Conservation (phyloP, 2,329 filamentous ascomycete genomes). For the Fusarium mundagurra region DNA sequence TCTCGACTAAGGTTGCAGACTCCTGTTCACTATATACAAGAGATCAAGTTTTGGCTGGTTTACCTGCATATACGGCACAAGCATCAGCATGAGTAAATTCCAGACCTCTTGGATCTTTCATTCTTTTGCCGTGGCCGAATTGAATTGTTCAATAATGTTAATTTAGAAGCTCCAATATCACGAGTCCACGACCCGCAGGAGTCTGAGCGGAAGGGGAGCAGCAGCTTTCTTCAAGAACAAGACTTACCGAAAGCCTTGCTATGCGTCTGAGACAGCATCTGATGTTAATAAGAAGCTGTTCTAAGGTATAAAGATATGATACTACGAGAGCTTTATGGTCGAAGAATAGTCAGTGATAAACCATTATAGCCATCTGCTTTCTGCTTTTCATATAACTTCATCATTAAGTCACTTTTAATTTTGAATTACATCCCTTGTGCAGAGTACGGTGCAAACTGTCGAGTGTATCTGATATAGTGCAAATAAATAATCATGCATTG, state of each 20-base stretch:
- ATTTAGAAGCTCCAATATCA: background rate
- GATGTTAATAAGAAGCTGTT: too few relatives aligned
- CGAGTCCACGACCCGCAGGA: background rate
- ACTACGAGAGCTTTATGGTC: too few relatives aligned
- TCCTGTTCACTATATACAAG: background rate
- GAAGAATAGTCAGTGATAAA: background rate
- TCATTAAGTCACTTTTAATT: background rate
- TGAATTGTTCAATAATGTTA: background rate
- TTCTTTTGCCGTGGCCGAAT: background rate
- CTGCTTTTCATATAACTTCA: background rate
- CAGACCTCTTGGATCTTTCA: background rate
- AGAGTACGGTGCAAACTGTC: background rate
- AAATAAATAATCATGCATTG: background rate
- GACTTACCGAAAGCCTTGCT: background rate
- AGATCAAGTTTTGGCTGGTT: background rate
- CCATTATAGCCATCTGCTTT: background rate
- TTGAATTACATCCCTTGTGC: background rate
- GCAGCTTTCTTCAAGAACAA: background rate
- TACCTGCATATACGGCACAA: background rate
- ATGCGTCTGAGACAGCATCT: too few relatives aligned
- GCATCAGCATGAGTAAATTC: background rate
- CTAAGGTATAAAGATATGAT: background rate
- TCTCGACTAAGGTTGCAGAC: background rate
- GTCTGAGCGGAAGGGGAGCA: background rate
- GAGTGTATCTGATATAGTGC: too few relatives aligned